phyloP scores from a whole-genome alignment of 345 rosid species.

The Streptanthus diversifolius region DNA sequence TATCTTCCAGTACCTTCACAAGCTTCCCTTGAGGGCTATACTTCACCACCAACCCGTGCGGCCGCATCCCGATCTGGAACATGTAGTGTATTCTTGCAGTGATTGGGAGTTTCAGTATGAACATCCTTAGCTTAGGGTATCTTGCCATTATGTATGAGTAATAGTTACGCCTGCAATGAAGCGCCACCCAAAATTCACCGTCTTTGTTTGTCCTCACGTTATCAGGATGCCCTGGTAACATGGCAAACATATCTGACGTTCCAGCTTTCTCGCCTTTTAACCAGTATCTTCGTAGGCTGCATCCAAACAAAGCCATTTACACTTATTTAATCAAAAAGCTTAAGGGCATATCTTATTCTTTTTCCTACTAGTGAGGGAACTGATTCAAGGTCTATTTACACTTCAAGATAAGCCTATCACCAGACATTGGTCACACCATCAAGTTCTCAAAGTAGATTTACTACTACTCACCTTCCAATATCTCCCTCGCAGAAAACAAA shows the following conservation, averaged over 20 bases:
- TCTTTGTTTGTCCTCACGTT: conserved; percentile 67
- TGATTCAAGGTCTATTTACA: background rate
- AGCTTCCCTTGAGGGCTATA: conserved; percentile 79
- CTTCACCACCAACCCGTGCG: conserved; percentile 49
- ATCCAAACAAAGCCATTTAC: too few relatives aligned
- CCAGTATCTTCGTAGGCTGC: conserved; percentile 78
- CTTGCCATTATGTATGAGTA: conserved; percentile 39
- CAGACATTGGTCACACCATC: background rate
- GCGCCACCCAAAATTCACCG: conserved; percentile 91
- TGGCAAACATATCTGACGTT: conserved; percentile 64
- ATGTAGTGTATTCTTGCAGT: conserved; percentile 48
- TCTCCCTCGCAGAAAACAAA: conserved; percentile 66
- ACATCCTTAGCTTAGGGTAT: conserved; percentile 52
- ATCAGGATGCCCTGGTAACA: conserved; percentile 78
- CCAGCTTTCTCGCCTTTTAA: conserved; percentile 86
- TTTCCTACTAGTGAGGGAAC: background rate
- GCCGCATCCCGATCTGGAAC: conserved; percentile 51
- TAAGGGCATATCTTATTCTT: background rate
- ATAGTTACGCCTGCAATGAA: conserved; percentile 52
- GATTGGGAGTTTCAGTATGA: conserved; percentile 68
- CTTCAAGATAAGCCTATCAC: background rate
- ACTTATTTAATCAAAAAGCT: too few relatives aligned
- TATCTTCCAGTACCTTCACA: conserved; percentile 69
- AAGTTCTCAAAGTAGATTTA: background rate
- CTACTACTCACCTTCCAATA: conserved; percentile 54